Evolutionary conservation across 2,329 filamentous ascomycete species (phyloP).

Genomic region (Cordyceps pruinosa): DNA sequence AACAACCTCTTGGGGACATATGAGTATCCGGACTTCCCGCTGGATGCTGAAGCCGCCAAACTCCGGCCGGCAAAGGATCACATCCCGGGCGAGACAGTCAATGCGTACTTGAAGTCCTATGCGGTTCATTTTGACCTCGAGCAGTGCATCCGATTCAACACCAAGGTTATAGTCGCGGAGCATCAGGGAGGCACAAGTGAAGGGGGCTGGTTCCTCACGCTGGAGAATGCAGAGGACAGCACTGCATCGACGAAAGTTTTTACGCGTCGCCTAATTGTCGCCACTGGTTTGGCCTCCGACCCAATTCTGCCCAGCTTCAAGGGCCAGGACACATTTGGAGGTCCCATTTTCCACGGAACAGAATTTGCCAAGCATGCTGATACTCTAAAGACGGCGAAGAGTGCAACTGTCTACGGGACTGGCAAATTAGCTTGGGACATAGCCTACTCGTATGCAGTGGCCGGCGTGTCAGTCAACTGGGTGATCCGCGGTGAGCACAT

Average conservation of each 20-base stretch:
- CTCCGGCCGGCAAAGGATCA: constrained; percentile 37
- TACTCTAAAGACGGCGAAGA: constrained; percentile 34
- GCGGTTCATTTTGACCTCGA: constrained; percentile 36
- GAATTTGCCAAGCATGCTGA: constrained; percentile 36
- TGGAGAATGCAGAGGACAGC: constrained; percentile 16
- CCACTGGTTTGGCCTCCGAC: constrained; percentile 48
- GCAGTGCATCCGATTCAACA: constrained; percentile 32
- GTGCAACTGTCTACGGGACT: constrained; percentile 51
- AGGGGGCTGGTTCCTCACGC: constrained; percentile 37
- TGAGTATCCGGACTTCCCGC: constrained; percentile 68
- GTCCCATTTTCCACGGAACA: constrained; percentile 43
- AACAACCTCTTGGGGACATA: constrained; percentile 71
- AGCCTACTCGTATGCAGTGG: constrained; percentile 52
- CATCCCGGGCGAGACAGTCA: constrained; percentile 40
- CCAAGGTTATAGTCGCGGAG: constrained; percentile 36
- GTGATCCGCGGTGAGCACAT: constrained; percentile 44
- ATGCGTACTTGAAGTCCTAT: constrained; percentile 41
- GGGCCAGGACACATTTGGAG: constrained; percentile 39
- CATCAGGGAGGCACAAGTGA: constrained; percentile 23
- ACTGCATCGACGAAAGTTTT: constrained; percentile 22
- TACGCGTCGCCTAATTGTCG: constrained; percentile 44
- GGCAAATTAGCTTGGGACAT: constrained; percentile 61
- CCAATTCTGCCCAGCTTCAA: constrained; percentile 38
- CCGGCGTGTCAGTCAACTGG: constrained; percentile 51
- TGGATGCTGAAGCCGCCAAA: constrained; percentile 49